Conservation (phyloP, 1,284 basidiomycete genomes). For the Trichosporon inkin region DNA sequence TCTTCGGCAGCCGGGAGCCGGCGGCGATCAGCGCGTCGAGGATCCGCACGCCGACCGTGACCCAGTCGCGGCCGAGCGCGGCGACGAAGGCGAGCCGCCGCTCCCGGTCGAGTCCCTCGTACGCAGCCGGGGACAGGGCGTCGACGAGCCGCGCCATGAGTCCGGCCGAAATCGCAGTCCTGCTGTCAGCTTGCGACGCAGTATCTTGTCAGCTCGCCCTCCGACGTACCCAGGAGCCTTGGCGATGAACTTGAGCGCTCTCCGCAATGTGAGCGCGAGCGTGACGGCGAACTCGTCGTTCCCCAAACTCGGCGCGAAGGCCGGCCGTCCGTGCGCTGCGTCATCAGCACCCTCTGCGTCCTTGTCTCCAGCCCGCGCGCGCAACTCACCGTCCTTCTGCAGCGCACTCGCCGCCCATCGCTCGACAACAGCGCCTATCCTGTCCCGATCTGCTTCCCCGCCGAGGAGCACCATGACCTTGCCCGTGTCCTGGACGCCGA, state of each 20-base stretch:
- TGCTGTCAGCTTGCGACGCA: conserved; percentile 10
- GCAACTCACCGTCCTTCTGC: background rate
- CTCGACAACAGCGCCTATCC: conserved; percentile 20
- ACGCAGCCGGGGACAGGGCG: conserved; percentile 11
- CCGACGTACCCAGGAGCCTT: background rate
- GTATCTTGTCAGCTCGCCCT: background rate
- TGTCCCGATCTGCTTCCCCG: conserved; percentile 8
- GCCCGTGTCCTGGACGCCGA: background rate
- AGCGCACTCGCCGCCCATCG: conserved; percentile 24
- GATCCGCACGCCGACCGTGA: conserved; percentile 29
- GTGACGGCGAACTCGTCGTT: conserved; percentile 2
- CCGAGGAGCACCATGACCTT: conserved; percentile 21
- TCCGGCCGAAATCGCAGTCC: conserved; percentile 16
- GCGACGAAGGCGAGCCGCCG: conserved; percentile 15
- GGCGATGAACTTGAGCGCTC: conserved; percentile 21
- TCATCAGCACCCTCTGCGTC: no score
- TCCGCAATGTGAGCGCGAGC: conserved; percentile 13
- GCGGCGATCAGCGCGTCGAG: conserved; percentile 33
- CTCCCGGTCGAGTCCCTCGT: background rate
- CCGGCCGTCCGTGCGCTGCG: background rate
- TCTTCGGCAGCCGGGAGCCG: conserved; percentile 38
- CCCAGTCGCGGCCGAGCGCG: conserved; percentile 27
- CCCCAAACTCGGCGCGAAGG: background rate
- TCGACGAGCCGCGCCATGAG: conserved; percentile 23
- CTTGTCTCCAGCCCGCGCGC: no score